Evolutionary conservation across 2,329 filamentous ascomycete genomes (phyloP).

Genomic region (Botrytis hyacinthi): DNA sequence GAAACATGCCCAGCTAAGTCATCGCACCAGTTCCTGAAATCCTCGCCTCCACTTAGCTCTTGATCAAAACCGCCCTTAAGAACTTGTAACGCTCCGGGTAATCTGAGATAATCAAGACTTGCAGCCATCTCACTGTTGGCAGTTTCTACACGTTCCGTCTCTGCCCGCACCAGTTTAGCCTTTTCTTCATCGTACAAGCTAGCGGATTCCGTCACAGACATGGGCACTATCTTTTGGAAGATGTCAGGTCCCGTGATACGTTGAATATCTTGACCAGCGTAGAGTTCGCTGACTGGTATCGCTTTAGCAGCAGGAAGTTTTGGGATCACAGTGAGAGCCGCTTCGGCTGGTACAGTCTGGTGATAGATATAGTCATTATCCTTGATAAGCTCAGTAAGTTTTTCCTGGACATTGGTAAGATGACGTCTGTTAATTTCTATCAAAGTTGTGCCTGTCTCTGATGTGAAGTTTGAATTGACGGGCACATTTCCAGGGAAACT

Average conservation of each 20-base stretch:
- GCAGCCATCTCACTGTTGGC: constrained; percentile 96
- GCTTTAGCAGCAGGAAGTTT: constrained; percentile 95
- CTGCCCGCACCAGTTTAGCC: constrained; percentile 88
- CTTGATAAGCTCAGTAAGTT: constrained; percentile 71
- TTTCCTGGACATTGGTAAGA: constrained; percentile 74
- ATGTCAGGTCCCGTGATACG: constrained; percentile 95
- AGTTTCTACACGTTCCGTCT: constrained; percentile 88
- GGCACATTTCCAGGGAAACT: constrained; percentile 79
- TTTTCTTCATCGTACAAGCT: constrained; percentile 99
- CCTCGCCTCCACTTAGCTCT: constrained; percentile 81
- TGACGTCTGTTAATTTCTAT: constrained; percentile 85
- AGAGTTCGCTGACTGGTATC: constrained; percentile 93
- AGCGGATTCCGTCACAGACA: constrained; percentile 93
- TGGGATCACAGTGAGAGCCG: constrained; percentile 74
- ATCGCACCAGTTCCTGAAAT: constrained; percentile 91
- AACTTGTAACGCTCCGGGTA: constrained; percentile 85
- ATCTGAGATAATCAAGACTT: constrained; percentile 86
- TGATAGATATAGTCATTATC: constrained; percentile 99
- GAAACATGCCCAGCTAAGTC: constrained; percentile 84
- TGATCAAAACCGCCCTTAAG: constrained; percentile 91
- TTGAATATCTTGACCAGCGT: constrained; percentile 95
- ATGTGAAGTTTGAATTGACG: constrained; percentile 75
- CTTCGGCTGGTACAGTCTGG: constrained; percentile 83
- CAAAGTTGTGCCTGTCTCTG: constrained; percentile 72
- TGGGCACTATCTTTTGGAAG: constrained; percentile 93